A percentile compares a stretch with the other conserved stretches of the same genome.
phyloP scores from a whole-genome alignment of 2,329 filamentous ascomycete species.

The Colletotrichum camelliae region DNA sequence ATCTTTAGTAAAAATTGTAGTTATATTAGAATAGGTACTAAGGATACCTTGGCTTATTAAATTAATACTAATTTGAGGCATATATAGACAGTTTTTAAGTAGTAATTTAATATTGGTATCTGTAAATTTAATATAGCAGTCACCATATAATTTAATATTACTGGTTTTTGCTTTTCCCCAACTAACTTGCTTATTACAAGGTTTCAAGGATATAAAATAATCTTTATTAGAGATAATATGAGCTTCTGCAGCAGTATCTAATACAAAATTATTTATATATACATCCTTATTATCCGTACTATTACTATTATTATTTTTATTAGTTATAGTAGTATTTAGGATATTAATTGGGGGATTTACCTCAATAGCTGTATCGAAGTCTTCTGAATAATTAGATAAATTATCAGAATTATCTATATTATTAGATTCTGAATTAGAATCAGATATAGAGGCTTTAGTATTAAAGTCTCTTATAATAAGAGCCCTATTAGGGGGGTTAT shows the following conservation, averaged over 20 bases:
- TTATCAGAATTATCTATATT: not conserved
- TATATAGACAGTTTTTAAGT: not conserved
- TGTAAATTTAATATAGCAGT: not conserved
- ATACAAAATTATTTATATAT: not conserved
- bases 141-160: not conserved
- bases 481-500: too few species aligned
- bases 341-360: not conserved
- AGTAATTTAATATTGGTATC: not conserved
- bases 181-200: not conserved
- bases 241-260: not conserved
- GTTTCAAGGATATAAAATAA: not conserved
- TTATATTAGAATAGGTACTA: not conserved
- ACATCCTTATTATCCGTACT: not conserved
- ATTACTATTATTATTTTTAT: not conserved
- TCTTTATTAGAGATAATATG: not conserved
- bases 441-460: too few species aligned
- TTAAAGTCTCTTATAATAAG: too few species aligned
- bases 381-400: not conserved
- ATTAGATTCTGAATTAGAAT: not conserved
- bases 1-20: not conserved
- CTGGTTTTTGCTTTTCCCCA: not conserved
- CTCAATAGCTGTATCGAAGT: not conserved
- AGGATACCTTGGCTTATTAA: not conserved
- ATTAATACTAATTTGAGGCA: not conserved
- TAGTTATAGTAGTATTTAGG: not conserved